Evolutionary conservation across 2,329 filamentous ascomycete species (phyloP), one percentile per base, ranked within the genome.

Genomic region (Calonectria pteridis): DNA sequence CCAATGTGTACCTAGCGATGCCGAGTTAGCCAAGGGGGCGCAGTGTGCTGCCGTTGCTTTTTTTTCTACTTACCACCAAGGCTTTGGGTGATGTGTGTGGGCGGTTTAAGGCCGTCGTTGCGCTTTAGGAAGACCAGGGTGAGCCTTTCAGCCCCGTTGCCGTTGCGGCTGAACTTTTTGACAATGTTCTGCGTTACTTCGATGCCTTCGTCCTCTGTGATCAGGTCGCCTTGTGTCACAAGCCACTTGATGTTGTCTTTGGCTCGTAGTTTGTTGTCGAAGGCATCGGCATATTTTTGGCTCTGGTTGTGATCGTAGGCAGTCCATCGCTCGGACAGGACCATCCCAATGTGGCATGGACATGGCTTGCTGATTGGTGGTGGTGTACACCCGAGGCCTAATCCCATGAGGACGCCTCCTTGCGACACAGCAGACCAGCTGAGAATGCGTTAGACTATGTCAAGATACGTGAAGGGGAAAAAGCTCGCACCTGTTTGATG

Each of bases 241-340:
- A 76, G 51, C 74, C 74, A 76, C 55, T 75, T 74, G 66, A 76
- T 73, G 43, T 70, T 76, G 11, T 68, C 63, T 11, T 66, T 68
- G 4, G 74, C 72, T 14, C 62, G 37, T 3, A 18, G 6, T 16
- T 31, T 37, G 28, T n/a, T 33, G 55, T 72, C 55, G 14, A 65
- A 74, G 0, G 28, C 46, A 37, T 76, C 73, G 11, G 20, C 6
- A 10, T 76, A 75, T 1, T 46, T 46, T n/a, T 75, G 72, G 18
- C 50, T 35, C 1, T 9, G 35, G 1, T 59, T 40, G 49, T 75
- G 74, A 6, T 64, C n/a, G 59, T 67, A 71, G 18, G 26, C 49
- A 1, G 33, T 59, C 69, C 69, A 74, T 1, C 59, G 69, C 59
- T 72, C 65, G 3, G 73, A 50, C 18, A 73, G 29, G 46, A 76